Evolutionary conservation across 192 early-diverging fungal genomes (phyloP).

Genomic region (Phycomyces nitens): DNA sequence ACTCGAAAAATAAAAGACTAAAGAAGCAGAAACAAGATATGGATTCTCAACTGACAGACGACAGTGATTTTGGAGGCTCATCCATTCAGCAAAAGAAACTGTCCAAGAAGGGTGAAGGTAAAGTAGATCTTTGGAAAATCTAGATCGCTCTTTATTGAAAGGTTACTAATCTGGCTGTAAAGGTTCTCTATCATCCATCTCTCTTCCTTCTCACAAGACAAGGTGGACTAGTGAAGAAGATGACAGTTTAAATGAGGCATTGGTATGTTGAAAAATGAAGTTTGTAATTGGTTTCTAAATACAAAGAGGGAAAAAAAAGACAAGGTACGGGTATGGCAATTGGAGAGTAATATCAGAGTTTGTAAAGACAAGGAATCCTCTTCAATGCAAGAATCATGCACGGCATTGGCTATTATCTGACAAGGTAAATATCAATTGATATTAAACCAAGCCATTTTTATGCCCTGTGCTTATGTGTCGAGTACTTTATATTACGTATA

Average conservation of each 20-base stretch:
- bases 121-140: neutral
- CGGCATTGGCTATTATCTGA: constrained; percentile 50
- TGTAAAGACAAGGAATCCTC: constrained; percentile 49
- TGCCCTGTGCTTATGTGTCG: neutral
- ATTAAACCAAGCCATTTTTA: neutral
- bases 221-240: constrained; percentile 61
- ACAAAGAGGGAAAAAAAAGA: constrained; percentile 32
- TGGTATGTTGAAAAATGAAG: constrained; percentile 29
- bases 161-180: neutral
- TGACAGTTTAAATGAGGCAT: constrained; percentile 46
- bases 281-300: neutral
- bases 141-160: too few species aligned
- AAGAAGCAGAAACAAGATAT: neutral
- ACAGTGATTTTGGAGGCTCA: neutral
- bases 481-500: neutral
- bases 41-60: neutral
- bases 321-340: constrained; percentile 48
- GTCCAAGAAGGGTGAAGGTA: constrained; percentile 4
- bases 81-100: neutral
- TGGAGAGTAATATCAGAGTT: constrained; percentile 53
- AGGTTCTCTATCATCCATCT: constrained; percentile 26
- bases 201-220: constrained; percentile 49
- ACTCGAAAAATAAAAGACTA: neutral
- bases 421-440: constrained; percentile 16
- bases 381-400: constrained; percentile 64